These are phyloP conservation scores for Candida odintsovae DNA, from an alignment of 805 yeast species.

Conservation along the genomic window DNA sequence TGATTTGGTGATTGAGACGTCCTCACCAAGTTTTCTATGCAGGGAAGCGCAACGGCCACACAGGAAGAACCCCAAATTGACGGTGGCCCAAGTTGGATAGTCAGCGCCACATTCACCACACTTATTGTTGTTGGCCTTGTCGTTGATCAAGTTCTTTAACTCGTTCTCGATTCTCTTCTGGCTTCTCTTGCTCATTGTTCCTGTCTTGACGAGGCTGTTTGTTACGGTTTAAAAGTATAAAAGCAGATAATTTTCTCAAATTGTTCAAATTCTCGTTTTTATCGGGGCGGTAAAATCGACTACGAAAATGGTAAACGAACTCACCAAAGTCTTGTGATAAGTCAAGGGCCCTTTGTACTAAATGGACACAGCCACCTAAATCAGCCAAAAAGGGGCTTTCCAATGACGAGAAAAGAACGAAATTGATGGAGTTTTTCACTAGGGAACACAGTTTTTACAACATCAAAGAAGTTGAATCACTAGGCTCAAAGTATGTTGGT, in stretches of 20 bases:
- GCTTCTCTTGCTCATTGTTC: constrained; percentile 30
- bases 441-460: constrained; percentile 36
- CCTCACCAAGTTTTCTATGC: constrained; percentile 61
- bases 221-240: not conserved
- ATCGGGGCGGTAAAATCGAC: not conserved
- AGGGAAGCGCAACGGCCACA: constrained; percentile 84
- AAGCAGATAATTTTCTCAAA: not conserved
- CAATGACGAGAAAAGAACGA: constrained; percentile 34
- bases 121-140: constrained; percentile 52
- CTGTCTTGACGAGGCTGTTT: not conserved
- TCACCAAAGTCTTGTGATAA: not conserved
- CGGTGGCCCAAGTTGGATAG: constrained; percentile 45
- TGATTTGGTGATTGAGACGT: constrained; percentile 62
- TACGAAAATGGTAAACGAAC: not conserved
- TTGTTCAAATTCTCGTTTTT: not conserved
- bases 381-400: constrained; percentile 26
- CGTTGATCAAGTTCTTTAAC: constrained; percentile 55
- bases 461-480: constrained; percentile 45
- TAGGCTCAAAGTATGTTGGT: constrained; percentile 37
- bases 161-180: constrained; percentile 43
- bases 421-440: constrained; percentile 35
- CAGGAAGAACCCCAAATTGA: constrained; percentile 56
- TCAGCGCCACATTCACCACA: constrained; percentile 75
- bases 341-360: not conserved
- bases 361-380: constrained; percentile 9